Percentiles rank a stretch among this genome's conserved stretches.
These are phyloP conservation scores for Blastobotrys serpentis DNA, from an alignment of 1,139 yeast genomes.

Conservation along the genomic window DNA sequence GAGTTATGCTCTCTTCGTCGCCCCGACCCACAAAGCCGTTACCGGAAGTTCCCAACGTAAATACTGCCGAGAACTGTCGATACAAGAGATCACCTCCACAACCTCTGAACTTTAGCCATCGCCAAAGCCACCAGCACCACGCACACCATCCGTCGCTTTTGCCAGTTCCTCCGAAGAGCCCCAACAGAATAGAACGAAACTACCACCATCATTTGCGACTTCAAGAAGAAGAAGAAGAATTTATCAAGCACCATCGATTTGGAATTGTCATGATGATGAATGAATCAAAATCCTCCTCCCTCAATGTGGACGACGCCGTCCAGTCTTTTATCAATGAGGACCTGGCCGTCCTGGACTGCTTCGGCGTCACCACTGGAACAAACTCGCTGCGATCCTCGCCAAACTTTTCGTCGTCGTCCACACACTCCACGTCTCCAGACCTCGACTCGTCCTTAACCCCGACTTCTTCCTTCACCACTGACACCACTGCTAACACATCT, in stretches of 20 bases:
- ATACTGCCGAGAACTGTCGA: not conserved
- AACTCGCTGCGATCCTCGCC: not conserved
- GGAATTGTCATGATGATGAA: constrained; percentile 13
- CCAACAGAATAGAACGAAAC: constrained; percentile 14
- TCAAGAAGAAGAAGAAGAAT: constrained; percentile 12
- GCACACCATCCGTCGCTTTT: constrained; percentile 14
- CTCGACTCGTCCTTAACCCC: constrained; percentile 12
- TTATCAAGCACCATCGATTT: constrained; percentile 12
- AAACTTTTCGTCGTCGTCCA: constrained; percentile 8
- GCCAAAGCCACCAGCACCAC: constrained; percentile 8
- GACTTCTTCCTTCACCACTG: constrained; percentile 15
- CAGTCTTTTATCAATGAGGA: constrained; percentile 28
- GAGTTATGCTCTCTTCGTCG: not conserved
- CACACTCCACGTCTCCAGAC: constrained; percentile 2
- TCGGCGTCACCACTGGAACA: constrained; percentile 19
- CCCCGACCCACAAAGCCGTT: constrained; percentile 4
- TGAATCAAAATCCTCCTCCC: constrained; percentile 5
- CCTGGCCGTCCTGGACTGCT: constrained; percentile 27
- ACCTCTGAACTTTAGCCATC: constrained; percentile 7
- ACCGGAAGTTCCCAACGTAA: not conserved
- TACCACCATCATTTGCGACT: constrained; percentile 7
- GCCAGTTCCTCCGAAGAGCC: constrained; percentile 20
- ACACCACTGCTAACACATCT: constrained; percentile 12
- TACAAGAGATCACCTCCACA: constrained; percentile 9
- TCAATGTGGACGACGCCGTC: constrained; percentile 27